phyloP scores from a whole-genome alignment of 2,329 filamentous ascomycete genomes.

The Colletotrichum sojae region DNA sequence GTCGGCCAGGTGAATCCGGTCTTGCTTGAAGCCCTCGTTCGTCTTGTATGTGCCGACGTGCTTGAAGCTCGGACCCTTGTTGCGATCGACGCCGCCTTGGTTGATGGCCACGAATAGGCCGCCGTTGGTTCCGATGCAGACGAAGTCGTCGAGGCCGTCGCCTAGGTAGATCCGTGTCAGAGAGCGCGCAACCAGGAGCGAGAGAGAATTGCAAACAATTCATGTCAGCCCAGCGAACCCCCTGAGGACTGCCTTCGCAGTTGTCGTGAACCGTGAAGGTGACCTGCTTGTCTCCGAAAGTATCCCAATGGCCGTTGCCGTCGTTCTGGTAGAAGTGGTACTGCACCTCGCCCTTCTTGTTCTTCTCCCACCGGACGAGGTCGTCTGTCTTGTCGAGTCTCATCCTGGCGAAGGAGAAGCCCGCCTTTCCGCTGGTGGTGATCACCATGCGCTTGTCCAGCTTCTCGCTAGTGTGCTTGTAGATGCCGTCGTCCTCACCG shows the following conservation, averaged over 20 bases:
- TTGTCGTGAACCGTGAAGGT: no score
- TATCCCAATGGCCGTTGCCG: no score
- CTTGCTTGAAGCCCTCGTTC: neutral
- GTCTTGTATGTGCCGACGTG: neutral
- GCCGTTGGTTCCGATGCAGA: neutral
- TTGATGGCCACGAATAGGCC: neutral
- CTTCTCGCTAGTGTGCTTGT: neutral
- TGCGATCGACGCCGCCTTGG: neutral
- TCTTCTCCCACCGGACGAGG: no score
- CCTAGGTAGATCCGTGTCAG: neutral
- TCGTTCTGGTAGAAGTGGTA: no score
- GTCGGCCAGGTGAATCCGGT: conserved; percentile 26
- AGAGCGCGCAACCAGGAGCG: neutral
- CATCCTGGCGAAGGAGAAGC: neutral
- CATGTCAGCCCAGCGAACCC: neutral
- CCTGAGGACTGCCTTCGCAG: neutral
- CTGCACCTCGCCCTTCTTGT: no score
- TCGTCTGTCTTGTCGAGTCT: neutral
- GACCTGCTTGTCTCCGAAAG: no score
- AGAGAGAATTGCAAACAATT: neutral
- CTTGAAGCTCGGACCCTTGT: conserved; percentile 13
- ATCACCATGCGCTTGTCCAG: neutral
- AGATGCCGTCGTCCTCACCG: neutral
- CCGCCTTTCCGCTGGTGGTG: neutral
- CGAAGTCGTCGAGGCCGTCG: conserved; percentile 4